Base-by-base conservation (phyloP, 495 filamentous ascomycete genomes). In the Hypoxylon fragiforme region DNA sequence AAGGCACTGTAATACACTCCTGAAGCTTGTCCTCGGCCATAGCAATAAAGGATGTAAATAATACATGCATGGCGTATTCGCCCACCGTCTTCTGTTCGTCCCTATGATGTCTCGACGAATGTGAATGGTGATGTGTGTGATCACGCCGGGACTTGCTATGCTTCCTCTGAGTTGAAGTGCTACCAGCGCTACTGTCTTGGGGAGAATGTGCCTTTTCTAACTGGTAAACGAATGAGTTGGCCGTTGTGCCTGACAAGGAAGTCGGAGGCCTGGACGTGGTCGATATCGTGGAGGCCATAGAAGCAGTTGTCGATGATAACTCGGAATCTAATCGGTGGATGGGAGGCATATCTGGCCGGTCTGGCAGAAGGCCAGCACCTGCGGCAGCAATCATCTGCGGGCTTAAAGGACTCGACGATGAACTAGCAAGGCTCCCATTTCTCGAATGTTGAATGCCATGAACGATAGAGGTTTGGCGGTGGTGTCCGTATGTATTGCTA, bases 21-120 rank as follows among this genome's bases (percentile, higher is more conserved):
- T 88, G 88, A 44, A 97, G 89, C 67, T 97, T 97, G 60, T 89
- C 87, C 69, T 97, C 95, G 15, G 95, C 92, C 71, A 92, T 87
- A 2, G 85, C 87, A 60, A 87, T 84, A 60, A 89, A 88, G 74
- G 92, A 90, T 56, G 92, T 96, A 72, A 98, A 96, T 24, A 98
- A 76, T 63, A 96, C 92, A 72, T 97, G 92, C 46, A 97, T 75
- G 18, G 95, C 92, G 80, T 96, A 97, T 76, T 98, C 94, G 38
- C 91, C 92, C 41, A 95, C 91, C 0, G 90, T 96, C 72, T 91
- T 96, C 52, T 83, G 79, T 61, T 95, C 88, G 24, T 83, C 80
- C 63, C 79, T 77, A 64, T 85, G 81, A 55, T 85, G 85, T 50
- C 85, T 82, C 32, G 87, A 88, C 21, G 91, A 95, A 65, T 92